A percentile compares a stretch with the other conserved stretches of the same genome.
Evolutionary conservation across 2,329 filamentous ascomycete species (phyloP).

Genomic region (Penicillium hesseltinei): DNA sequence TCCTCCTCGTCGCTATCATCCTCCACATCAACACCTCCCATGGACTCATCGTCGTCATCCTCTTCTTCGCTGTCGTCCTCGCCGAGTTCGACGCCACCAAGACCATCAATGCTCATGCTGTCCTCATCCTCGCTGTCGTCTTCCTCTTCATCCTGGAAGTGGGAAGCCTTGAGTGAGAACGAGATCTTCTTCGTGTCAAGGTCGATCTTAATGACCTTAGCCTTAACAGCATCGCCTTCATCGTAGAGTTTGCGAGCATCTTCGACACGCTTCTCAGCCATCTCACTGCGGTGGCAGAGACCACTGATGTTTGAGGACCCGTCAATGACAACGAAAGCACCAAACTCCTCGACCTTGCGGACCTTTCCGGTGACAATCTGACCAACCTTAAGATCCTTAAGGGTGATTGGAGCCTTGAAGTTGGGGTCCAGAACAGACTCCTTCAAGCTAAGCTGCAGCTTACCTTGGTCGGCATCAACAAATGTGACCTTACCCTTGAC

Average conservation of each 20-base stretch:
- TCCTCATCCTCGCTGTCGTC: conserved; percentile 49
- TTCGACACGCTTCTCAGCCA: conserved; percentile 78
- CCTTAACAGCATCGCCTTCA: conserved; percentile 91
- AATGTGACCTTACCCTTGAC: conserved; percentile 81
- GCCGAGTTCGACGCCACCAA: conserved; percentile 34
- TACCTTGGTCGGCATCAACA: conserved; percentile 65
- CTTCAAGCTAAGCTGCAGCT: conserved; percentile 84
- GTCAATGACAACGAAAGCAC: conserved; percentile 89
- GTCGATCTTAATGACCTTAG: conserved; percentile 78
- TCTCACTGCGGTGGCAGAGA: conserved; percentile 86
- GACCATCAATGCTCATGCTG: conserved; percentile 36
- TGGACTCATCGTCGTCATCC: conserved; percentile 36
- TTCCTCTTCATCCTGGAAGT: conserved; percentile 66
- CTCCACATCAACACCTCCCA: conserved; percentile 48
- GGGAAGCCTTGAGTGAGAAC: conserved; percentile 89
- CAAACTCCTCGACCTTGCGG: conserved; percentile 90
- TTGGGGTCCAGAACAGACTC: conserved; percentile 76
- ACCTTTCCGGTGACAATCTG: conserved; percentile 86
- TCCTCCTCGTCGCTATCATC: conserved; percentile 37
- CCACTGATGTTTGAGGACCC: conserved; percentile 86
- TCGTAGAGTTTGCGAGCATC: conserved; percentile 88
- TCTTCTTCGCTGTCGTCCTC: conserved; percentile 39
- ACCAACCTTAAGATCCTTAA: conserved; percentile 73
- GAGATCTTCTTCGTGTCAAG: conserved; percentile 72
- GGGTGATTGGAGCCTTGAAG: conserved; percentile 69